A percentile compares a stretch with the other conserved stretches of the same genome.
These are phyloP conservation scores for Marasmius oreades DNA, from an alignment of 1,284 basidiomycete genomes.

Conservation along the genomic window DNA sequence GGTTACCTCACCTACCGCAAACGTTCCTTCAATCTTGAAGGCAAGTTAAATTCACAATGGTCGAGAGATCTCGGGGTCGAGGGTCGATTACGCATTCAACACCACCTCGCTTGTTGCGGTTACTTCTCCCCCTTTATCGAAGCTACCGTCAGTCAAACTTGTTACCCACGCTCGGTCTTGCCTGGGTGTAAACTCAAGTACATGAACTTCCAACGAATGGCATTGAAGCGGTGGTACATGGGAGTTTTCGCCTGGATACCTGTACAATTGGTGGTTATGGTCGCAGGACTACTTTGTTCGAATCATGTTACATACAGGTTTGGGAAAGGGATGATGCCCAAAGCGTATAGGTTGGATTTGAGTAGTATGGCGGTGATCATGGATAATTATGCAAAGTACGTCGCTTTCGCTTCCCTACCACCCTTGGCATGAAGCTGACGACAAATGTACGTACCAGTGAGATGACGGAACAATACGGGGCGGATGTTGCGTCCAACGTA, in stretches of 20 bases:
- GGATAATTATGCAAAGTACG: constrained; percentile 65
- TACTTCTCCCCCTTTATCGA: constrained; percentile 70
- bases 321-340: constrained; percentile 76
- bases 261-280: constrained; percentile 51
- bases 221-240: constrained; percentile 55
- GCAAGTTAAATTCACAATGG: constrained; percentile 72
- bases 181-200: constrained; percentile 64
- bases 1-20: constrained; percentile 71
- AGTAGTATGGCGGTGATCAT: constrained; percentile 68
- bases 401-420: constrained; percentile 13
- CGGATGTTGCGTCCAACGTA: too few relatives aligned
- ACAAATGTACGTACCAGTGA: too few relatives aligned
- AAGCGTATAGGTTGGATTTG: constrained; percentile 63
- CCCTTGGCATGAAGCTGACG: too few relatives aligned
- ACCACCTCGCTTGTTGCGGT: constrained; percentile 64
- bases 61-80: constrained; percentile 47
- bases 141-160: constrained; percentile 60
- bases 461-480: constrained; percentile 9
- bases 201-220: constrained; percentile 47
- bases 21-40: constrained; percentile 66
- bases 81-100: constrained; percentile 59
- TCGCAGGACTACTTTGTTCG: constrained; percentile 56
- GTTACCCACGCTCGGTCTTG: constrained; percentile 58
- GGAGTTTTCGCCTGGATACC: constrained; percentile 55
- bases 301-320: constrained; percentile 76